A percentile compares a stretch with the other conserved stretches of the same genome.
phyloP scores from a whole-genome alignment of 2,329 filamentous ascomycete genomes.

The Arthroderma uncinatum region DNA sequence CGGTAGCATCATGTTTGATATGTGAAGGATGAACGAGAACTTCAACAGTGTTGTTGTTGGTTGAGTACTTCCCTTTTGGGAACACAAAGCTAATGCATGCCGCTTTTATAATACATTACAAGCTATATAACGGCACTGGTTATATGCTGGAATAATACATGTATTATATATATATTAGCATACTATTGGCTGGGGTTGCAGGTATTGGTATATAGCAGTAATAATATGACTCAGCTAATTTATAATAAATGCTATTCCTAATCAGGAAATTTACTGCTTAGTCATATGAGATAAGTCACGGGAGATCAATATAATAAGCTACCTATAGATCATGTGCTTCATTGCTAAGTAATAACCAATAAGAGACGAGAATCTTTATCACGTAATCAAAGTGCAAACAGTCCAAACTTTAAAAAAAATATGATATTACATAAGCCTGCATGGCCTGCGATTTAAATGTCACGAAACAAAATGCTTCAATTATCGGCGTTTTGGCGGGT shows the following conservation, averaged over 20 bases:
- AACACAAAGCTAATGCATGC: background rate
- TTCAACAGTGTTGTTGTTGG: background rate
- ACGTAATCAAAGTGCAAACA: background rate
- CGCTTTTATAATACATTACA: background rate
- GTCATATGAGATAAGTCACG: background rate
- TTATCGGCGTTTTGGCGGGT: background rate
- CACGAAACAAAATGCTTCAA: background rate
- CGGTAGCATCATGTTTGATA: background rate
- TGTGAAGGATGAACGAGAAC: background rate
- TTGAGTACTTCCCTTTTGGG: background rate
- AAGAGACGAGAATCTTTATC: background rate
- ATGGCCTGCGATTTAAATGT: background rate
- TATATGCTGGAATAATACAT: background rate
- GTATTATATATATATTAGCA: too few species aligned
- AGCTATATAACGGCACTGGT: background rate
- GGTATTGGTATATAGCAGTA: background rate
- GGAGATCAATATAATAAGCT: background rate
- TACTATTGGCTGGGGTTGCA: too few species aligned
- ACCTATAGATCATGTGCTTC: background rate
- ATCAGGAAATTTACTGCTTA: background rate
- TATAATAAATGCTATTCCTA: background rate
- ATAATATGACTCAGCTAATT: background rate
- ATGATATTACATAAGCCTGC: background rate
- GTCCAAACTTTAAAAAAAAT: background rate
- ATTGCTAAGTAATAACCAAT: background rate